These are phyloP conservation scores for Ophidiomyces ophidiicola DNA, from an alignment of 2,329 filamentous ascomycete species.

Conservation along the genomic window DNA sequence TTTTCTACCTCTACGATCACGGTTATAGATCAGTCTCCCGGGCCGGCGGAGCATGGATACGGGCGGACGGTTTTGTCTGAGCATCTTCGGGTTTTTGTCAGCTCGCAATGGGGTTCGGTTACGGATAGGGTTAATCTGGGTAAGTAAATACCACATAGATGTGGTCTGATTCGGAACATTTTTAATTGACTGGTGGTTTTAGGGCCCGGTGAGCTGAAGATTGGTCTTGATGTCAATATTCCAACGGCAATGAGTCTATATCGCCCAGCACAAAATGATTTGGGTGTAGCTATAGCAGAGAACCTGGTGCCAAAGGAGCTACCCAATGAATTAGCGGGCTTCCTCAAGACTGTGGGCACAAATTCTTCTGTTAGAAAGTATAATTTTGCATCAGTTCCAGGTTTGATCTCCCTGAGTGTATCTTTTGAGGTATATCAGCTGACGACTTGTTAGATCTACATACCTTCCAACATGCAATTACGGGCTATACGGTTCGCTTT, in stretches of 20 bases:
- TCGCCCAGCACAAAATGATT: constrained; percentile 61
- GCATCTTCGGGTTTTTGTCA: constrained; percentile 59
- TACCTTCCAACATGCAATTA: constrained; percentile 64
- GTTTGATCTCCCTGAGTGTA: constrained; percentile 18
- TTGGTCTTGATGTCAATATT: constrained; percentile 52
- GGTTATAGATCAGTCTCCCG: constrained; percentile 59
- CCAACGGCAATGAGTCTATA: constrained; percentile 53
- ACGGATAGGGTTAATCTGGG: constrained; percentile 72
- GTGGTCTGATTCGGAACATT: background rate
- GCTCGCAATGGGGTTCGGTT: constrained; percentile 63
- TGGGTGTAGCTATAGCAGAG: constrained; percentile 64
- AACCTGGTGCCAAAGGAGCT: constrained; percentile 51
- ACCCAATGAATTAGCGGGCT: constrained; percentile 50
- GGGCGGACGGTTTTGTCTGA: constrained; percentile 63
- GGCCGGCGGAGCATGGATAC: constrained; percentile 42
- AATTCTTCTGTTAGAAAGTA: constrained; percentile 59
- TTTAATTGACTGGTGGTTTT: background rate
- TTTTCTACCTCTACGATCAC: constrained; percentile 29
- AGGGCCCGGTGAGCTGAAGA: constrained; percentile 57
- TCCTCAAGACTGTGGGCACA: constrained; percentile 46
- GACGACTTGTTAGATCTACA: constrained; percentile 50
- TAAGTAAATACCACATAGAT: constrained; percentile 25
- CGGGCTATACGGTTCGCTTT: constrained; percentile 64
- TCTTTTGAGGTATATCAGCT: constrained; percentile 9
- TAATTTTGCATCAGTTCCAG: constrained; percentile 48